Percentiles rank a stretch among this genome's conserved stretches.
Conservation (phyloP, 2,329 filamentous ascomycete species). For the Colletotrichum kahawae region DNA sequence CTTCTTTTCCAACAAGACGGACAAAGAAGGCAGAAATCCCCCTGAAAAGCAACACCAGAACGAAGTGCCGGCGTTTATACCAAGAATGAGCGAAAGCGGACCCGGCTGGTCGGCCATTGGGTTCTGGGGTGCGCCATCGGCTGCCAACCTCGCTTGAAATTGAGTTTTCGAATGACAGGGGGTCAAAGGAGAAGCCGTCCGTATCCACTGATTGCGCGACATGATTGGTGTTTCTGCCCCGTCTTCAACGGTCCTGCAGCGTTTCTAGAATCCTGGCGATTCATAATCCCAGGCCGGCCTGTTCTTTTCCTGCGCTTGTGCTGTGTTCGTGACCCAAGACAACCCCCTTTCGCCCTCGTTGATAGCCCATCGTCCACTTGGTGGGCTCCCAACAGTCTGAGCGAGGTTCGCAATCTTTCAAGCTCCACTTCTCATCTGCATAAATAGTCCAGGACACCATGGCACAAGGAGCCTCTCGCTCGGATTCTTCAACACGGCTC, state of each 20-base stretch:
- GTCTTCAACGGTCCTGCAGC: background rate
- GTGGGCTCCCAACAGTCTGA: background rate
- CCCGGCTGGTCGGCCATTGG: background rate
- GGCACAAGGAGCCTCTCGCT: background rate
- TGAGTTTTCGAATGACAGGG: background rate
- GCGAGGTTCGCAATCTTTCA: background rate
- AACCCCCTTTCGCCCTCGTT: background rate
- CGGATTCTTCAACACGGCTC: background rate
- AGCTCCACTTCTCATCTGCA: background rate
- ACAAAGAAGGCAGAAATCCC: background rate
- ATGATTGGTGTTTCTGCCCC: background rate
- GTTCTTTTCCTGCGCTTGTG: background rate
- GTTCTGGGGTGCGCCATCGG: background rate
- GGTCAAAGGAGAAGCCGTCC: background rate
- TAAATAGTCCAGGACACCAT: background rate
- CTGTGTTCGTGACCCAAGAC: background rate
- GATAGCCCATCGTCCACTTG: background rate
- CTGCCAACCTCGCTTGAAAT: background rate
- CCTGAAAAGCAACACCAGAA: background rate
- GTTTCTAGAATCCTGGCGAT: background rate
- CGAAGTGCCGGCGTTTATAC: conserved; percentile 21
- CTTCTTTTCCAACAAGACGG: background rate
- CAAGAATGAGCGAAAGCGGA: conserved; percentile 17
- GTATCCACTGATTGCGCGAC: background rate
- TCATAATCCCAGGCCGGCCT: background rate